Evolutionary conservation across 805 yeast genomes (phyloP), one percentile per base, ranked within the genome.

Genomic region (Suhomyces sp.): DNA sequence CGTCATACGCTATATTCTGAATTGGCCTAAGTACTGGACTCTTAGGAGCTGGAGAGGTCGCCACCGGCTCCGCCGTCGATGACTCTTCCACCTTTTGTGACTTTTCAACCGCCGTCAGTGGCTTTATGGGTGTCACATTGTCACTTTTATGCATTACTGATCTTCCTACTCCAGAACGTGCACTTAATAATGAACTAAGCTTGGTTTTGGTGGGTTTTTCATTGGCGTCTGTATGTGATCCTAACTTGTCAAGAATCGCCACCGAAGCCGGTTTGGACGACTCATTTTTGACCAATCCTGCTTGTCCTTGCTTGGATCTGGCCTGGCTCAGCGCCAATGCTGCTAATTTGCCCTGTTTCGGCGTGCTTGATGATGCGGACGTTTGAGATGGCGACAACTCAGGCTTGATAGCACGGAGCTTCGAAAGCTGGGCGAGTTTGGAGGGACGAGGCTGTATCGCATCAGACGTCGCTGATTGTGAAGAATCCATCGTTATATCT

Each of bases 231-330:
- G 17, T 5, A n/a, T 33, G 41, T 10, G 42, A 27, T 8, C 48
- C n/a, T 33, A 52, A 41, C 12, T 42, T 36, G 13, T 61, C 58
- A 48, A 65, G 54, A 40, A 63, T 65, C 31, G 59, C 63, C 24
- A 60, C 56, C 41, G 59, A 56, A 19, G 12, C 4, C n/a, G 33
- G 44, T 26, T 19, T 22, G 15, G 50, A 13, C 19, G 24, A 13
- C 19, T 17, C 23, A 13, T 73, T 68, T 57, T 72, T 74, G n/a
- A 84, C 84, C 59, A 82, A 66, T 31, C 71, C 71, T 40, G 81
- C 29, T 26, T n/a, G 23, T 23, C 41, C 41, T 4, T 22, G 26
- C 41, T 35, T 15, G n/a, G 27, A n/a, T 42, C 31, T 42, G 27
- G 31, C 17, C 23, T n/a, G 19, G 31, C 23, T 24, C 46, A 22